A percentile compares a stretch with the other conserved stretches of the same genome.
Conservation (phyloP, 768 basidiomycete species). For the Agaricus sinodeliciosus region DNA sequence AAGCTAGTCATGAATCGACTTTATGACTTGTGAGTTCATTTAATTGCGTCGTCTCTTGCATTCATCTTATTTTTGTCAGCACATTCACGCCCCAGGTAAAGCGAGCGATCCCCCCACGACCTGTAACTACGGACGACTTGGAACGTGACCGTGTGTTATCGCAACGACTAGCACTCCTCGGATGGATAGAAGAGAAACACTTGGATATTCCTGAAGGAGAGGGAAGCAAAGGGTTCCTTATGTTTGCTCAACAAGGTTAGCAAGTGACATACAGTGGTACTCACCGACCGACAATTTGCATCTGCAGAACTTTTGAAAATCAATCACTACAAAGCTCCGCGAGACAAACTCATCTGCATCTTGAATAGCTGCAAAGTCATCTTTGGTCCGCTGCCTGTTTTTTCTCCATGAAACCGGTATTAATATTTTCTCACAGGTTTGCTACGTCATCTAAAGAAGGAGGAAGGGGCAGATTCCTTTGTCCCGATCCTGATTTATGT, state of each 20-base stretch:
- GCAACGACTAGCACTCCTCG: slow-evolving; percentile 86
- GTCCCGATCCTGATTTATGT: slow-evolving; percentile 92
- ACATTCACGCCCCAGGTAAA: slow-evolving; percentile 88
- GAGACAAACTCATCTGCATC: slow-evolving; percentile 97
- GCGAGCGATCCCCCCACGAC: slow-evolving; percentile 57
- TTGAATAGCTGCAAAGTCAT: slow-evolving; percentile 99
- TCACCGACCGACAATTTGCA: background rate
- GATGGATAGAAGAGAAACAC: slow-evolving; percentile 85
- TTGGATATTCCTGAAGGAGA: slow-evolving; percentile 83
- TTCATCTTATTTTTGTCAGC: slow-evolving; percentile 31
- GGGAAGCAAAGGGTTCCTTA: slow-evolving; percentile 72
- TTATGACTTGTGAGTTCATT: slow-evolving; percentile 78
- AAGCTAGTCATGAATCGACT: slow-evolving; percentile 98
- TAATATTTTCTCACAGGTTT: slow-evolving; percentile 48
- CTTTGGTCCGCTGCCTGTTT: slow-evolving; percentile 48
- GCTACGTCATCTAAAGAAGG: slow-evolving; percentile 77
- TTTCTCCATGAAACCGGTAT: slow-evolving; percentile 3
- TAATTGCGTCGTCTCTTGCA: background rate
- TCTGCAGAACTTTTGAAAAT: slow-evolving; percentile 83
- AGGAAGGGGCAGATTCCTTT: slow-evolving; percentile 91
- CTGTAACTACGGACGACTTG: slow-evolving; percentile 90
- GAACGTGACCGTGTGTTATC: slow-evolving; percentile 88
- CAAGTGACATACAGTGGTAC: background rate
- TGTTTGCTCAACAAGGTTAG: slow-evolving; percentile 84
- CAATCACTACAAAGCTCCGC: slow-evolving; percentile 97